These are phyloP conservation scores for Selaginella moellendorffii DNA, from an alignment of 75 land plant species.

Conservation along the genomic window DNA sequence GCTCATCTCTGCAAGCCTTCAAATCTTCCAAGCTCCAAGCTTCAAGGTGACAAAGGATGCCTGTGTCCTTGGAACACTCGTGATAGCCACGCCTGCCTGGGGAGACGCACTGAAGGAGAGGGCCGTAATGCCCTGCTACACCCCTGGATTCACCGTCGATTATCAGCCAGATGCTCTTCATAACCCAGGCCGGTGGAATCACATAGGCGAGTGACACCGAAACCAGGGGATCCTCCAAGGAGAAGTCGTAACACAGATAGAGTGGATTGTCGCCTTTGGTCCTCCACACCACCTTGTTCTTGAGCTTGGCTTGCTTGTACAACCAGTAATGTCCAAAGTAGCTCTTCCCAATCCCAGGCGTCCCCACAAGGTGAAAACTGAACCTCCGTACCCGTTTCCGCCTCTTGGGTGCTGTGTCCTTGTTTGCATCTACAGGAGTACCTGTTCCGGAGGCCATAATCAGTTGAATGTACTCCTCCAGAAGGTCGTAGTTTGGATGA, in stretches of 20 bases:
- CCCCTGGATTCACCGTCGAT: background rate
- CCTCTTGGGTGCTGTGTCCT: background rate
- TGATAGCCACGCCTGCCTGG: conserved; percentile 1
- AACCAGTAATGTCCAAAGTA: background rate
- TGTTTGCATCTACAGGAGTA: background rate
- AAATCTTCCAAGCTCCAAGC: background rate
- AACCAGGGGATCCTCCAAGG: conserved; percentile 1
- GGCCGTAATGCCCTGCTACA: background rate
- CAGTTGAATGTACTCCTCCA: background rate
- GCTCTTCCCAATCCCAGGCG: conserved; percentile 1
- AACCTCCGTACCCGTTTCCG: background rate
- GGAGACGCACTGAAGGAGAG: background rate
- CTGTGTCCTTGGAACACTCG: background rate
- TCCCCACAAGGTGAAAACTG: background rate
- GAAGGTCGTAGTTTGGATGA: background rate
- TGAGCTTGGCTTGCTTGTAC: background rate
- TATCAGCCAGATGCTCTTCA: background rate
- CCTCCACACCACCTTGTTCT: background rate
- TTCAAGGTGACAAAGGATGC: background rate
- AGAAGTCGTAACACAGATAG: background rate
- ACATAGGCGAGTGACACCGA: background rate
- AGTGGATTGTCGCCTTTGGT: background rate
- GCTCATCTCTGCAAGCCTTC: background rate
- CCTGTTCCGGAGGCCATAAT: background rate
- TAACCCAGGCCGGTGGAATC: background rate